A percentile compares a stretch with the other conserved stretches of the same genome.
Conservation (phyloP, 176 grass and related monocot species). For the Oryza rufipogon region DNA sequence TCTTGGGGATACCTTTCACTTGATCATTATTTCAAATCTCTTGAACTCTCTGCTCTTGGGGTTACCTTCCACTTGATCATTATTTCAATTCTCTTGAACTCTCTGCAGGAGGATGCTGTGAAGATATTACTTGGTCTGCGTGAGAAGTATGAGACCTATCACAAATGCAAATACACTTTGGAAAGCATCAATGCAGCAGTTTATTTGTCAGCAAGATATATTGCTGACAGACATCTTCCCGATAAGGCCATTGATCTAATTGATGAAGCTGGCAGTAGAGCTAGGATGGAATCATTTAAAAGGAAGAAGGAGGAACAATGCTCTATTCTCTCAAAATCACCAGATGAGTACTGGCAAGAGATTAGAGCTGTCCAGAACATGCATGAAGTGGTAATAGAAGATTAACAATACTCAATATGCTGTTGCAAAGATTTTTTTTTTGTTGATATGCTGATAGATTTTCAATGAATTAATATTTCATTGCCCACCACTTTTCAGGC, state of each 20-base stretch:
- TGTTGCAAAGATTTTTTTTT: constrained; percentile 10
- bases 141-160: constrained; percentile 83
- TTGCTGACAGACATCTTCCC: constrained; percentile 89
- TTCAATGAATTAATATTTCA: constrained; percentile 24
- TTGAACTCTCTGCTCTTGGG: constrained; percentile 27
- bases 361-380: constrained; percentile 91
- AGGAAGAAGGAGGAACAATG: constrained; percentile 80
- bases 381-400: constrained; percentile 77
- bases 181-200: constrained; percentile 91
- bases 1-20: constrained; percentile 28
- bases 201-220: constrained; percentile 96
- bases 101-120: constrained; percentile 75
- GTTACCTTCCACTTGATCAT: constrained; percentile 33
- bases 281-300: constrained; percentile 90
- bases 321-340: constrained; percentile 80
- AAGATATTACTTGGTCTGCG: constrained; percentile 84
- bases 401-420: constrained; percentile 13
- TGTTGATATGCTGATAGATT: constrained; percentile 36
- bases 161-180: constrained; percentile 91
- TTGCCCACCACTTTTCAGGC: constrained; percentile 51
- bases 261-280: constrained; percentile 96
- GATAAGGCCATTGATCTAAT: constrained; percentile 99
- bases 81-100: constrained; percentile 13
- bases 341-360: constrained; percentile 95
- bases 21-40: constrained; percentile 21